A percentile compares a stretch with the other conserved stretches of the same genome.
phyloP scores from a whole-genome alignment of 1,284 basidiomycete genomes.

The Cutaneotrichosporon cyanovorans region DNA sequence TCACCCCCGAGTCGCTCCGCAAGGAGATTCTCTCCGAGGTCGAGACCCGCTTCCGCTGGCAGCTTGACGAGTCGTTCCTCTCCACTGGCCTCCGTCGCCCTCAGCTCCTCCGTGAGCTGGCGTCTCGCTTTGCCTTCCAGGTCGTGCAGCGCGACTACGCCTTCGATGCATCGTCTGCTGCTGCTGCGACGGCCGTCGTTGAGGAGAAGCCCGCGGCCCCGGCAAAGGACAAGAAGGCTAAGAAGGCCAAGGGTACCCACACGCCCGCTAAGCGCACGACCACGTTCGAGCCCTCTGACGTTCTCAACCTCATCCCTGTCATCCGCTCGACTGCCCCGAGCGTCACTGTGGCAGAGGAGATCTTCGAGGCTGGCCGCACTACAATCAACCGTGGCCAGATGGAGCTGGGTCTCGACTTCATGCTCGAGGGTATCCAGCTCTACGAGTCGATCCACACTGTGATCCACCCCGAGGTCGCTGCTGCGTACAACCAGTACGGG shows the following conservation, averaged over 20 bases:
- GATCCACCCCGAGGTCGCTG: slow-evolving; percentile 53
- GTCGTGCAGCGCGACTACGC: slow-evolving; percentile 50
- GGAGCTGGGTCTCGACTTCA: slow-evolving; percentile 50
- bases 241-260: slow-evolving; percentile 32
- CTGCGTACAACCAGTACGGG: slow-evolving; percentile 51
- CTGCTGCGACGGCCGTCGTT: slow-evolving; percentile 18
- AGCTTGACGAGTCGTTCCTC: slow-evolving; percentile 45
- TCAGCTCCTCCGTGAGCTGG: slow-evolving; percentile 52
- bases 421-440: slow-evolving; percentile 52
- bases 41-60: slow-evolving; percentile 49
- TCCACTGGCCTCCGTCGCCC: slow-evolving; percentile 40
- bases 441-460: slow-evolving; percentile 55
- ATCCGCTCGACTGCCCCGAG: slow-evolving; percentile 51
- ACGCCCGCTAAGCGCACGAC: slow-evolving; percentile 22
- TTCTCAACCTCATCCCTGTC: slow-evolving; percentile 51
- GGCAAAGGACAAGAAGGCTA: slow-evolving; percentile 34
- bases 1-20: slow-evolving; percentile 49
- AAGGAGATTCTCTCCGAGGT: slow-evolving; percentile 46
- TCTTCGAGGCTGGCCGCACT: slow-evolving; percentile 51
- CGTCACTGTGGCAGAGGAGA: slow-evolving; percentile 51
- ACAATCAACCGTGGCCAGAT: slow-evolving; percentile 50
- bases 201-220: slow-evolving; percentile 14
- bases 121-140: slow-evolving; percentile 51
- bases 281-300: slow-evolving; percentile 50
- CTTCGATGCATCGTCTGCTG: slow-evolving; percentile 35